These are phyloP conservation scores for Barnettozyma salicaria DNA, from an alignment of 805 yeast species.

Conservation along the genomic window DNA sequence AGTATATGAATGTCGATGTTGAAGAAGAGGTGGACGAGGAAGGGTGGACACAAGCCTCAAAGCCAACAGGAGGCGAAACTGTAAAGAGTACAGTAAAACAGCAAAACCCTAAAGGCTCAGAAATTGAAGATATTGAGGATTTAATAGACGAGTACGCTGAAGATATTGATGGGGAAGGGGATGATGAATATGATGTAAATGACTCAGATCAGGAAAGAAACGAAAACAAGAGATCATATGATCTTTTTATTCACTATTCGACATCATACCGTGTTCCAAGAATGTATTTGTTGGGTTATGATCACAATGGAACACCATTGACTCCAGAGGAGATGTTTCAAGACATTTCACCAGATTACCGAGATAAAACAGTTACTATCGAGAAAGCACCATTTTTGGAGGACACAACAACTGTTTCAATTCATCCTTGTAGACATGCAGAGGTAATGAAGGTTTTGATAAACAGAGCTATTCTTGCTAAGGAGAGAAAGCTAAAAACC, in stretches of 20 bases:
- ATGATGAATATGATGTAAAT: constrained; percentile 34
- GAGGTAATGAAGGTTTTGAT: constrained; percentile 87
- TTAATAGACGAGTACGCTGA: constrained; percentile 23
- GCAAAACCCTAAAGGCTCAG: no score
- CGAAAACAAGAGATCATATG: constrained; percentile 62
- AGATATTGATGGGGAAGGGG: constrained; percentile 43
- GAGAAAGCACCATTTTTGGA: constrained; percentile 83
- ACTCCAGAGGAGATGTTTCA: constrained; percentile 90
- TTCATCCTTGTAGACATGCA: constrained; percentile 95
- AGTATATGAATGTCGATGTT: constrained; percentile 38
- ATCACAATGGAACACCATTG: constrained; percentile 76
- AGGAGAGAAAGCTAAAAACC: constrained; percentile 27
- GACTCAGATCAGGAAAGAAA: constrained; percentile 25
- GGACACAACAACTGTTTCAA: constrained; percentile 71
- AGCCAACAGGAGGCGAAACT: no score
- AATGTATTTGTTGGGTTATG: constrained; percentile 84
- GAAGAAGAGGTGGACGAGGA: constrained; percentile 41
- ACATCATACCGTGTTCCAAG: constrained; percentile 96
- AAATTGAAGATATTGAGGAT: constrained; percentile 40
- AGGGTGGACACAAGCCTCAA: constrained; percentile 49
- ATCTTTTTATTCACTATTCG: constrained; percentile 85
- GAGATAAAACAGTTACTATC: constrained; percentile 93
- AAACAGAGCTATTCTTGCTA: constrained; percentile 59
- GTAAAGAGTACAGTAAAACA: background rate
- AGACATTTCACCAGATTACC: constrained; percentile 86